Evolutionary conservation across 2,329 filamentous ascomycete species (phyloP).

Genomic region (Microascus cirrosus): DNA sequence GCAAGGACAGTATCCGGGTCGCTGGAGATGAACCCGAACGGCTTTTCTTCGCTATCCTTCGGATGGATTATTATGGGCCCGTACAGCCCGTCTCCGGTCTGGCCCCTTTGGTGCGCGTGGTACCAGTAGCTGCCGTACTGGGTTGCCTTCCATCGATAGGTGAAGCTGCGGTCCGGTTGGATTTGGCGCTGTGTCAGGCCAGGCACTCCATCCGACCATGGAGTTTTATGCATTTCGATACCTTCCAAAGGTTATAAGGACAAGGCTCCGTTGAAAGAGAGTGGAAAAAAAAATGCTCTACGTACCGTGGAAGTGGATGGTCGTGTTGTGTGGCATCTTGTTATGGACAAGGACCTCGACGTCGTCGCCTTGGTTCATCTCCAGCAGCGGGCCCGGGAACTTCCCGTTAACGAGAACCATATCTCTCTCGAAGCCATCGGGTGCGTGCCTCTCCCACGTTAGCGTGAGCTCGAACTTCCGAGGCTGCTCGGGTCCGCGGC

Average conservation of each 20-base stretch:
- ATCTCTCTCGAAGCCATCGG: conserved; percentile 30
- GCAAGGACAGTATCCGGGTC: conserved; percentile 17
- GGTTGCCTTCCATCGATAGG: conserved; percentile 42
- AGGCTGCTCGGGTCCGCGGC: neutral
- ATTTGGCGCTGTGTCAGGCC: conserved; percentile 44
- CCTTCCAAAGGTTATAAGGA: conserved; percentile 14
- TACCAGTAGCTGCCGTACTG: conserved; percentile 52
- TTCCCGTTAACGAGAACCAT: conserved; percentile 46
- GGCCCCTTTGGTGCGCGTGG: conserved; percentile 42
- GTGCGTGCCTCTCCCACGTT: conserved; percentile 25
- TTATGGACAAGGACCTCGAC: conserved; percentile 33
- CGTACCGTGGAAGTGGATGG: conserved; percentile 37
- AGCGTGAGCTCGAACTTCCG: conserved; percentile 15
- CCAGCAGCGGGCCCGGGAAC: conserved; percentile 49
- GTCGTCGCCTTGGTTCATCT: conserved; percentile 37
- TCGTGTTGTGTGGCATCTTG: conserved; percentile 31
- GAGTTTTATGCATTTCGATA: conserved; percentile 37
- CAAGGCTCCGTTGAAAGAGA: too few relatives aligned
- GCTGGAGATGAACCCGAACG: conserved; percentile 10
- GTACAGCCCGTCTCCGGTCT: conserved; percentile 49
- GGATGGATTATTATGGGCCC: conserved; percentile 41
- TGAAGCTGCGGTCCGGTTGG: conserved; percentile 31
- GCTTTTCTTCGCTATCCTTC: conserved; percentile 7
- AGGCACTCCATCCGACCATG: conserved; percentile 50
- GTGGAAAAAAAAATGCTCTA: too few relatives aligned